Evolutionary conservation across 306 rosid species (phyloP).

Genomic region (Trifolium fragiferum): DNA sequence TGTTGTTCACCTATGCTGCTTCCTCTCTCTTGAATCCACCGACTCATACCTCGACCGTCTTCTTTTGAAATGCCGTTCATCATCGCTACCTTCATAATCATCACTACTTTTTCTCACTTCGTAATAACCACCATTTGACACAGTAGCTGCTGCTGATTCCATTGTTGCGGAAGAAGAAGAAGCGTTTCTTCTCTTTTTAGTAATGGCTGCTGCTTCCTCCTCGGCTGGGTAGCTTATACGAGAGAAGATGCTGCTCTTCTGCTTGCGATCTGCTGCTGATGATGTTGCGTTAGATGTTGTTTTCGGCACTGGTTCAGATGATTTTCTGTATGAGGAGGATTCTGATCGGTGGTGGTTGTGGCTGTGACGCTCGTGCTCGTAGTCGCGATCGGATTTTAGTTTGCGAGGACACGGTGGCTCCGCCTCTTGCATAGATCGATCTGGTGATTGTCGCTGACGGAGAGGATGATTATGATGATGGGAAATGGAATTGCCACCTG

Average conservation of each 20-base stretch:
- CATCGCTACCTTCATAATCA: background rate
- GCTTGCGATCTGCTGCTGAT: background rate
- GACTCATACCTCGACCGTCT: background rate
- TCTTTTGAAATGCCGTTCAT: constrained; percentile 8
- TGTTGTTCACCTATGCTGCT: background rate
- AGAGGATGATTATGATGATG: background rate
- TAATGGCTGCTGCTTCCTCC: background rate
- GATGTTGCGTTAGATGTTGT: background rate
- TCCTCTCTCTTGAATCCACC: background rate
- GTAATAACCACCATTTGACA: background rate
- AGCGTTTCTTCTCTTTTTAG: background rate
- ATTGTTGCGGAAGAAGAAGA: background rate
- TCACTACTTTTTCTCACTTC: background rate
- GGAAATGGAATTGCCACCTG: background rate
- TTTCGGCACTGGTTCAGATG: background rate
- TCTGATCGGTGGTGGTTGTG: background rate
- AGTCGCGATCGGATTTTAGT: background rate
- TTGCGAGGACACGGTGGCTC: background rate
- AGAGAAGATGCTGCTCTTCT: constrained; percentile 5
- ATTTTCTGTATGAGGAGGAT: background rate
- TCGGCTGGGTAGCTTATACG: background rate
- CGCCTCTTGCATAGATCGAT: background rate
- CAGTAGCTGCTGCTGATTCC: background rate
- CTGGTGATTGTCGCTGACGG: background rate
- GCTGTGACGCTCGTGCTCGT: background rate